Evolutionary conservation across 768 basidiomycete genomes (phyloP).

Genomic region (Auriscalpium vulgare): DNA sequence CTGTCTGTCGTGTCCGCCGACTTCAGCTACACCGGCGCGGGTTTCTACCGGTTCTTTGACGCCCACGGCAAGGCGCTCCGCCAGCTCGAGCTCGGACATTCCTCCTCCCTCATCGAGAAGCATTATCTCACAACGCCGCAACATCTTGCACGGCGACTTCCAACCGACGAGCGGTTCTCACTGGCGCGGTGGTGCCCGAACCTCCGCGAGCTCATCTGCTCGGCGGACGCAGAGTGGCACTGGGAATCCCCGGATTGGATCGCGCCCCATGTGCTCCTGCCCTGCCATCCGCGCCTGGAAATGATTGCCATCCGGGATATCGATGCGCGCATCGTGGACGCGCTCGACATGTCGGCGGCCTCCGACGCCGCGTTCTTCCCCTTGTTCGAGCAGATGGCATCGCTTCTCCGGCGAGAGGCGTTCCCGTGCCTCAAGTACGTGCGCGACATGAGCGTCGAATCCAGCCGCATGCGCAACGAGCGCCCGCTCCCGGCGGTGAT

Average conservation of each 20-base stretch:
- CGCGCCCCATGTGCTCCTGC: slow-evolving; percentile 64
- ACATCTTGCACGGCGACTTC: slow-evolving; percentile 18
- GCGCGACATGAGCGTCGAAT: slow-evolving; percentile 56
- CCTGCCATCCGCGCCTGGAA: slow-evolving; percentile 50
- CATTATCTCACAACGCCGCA: slow-evolving; percentile 47
- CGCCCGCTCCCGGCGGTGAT: slow-evolving; percentile 28
- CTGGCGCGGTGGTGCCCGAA: slow-evolving; percentile 67
- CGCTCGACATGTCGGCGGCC: slow-evolving; percentile 19
- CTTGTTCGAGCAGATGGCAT: slow-evolving; percentile 56
- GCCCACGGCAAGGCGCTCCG: slow-evolving; percentile 53
- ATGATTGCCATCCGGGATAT: slow-evolving; percentile 70
- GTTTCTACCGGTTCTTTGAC: slow-evolving; percentile 59
- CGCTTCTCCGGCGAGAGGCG: slow-evolving; percentile 45
- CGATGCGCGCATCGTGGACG: slow-evolving; percentile 48
- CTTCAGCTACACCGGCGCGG: slow-evolving; percentile 58
- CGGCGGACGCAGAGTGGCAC: slow-evolving; percentile 75
- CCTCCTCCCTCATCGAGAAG: slow-evolving; percentile 56
- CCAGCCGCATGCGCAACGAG: slow-evolving; percentile 43
- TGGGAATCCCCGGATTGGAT: slow-evolving; percentile 79
- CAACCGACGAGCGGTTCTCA: slow-evolving; percentile 27
- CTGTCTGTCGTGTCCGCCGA: slow-evolving; percentile 65
- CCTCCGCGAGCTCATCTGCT: slow-evolving; percentile 61
- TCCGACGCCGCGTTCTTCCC: slow-evolving; percentile 50
- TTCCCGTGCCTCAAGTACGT: slow-evolving; percentile 57
- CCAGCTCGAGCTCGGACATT: slow-evolving; percentile 70